A percentile compares a stretch with the other conserved stretches of the same genome.
phyloP scores from a whole-genome alignment of 257 asterid genomes.

The Cinchona pubescens region DNA sequence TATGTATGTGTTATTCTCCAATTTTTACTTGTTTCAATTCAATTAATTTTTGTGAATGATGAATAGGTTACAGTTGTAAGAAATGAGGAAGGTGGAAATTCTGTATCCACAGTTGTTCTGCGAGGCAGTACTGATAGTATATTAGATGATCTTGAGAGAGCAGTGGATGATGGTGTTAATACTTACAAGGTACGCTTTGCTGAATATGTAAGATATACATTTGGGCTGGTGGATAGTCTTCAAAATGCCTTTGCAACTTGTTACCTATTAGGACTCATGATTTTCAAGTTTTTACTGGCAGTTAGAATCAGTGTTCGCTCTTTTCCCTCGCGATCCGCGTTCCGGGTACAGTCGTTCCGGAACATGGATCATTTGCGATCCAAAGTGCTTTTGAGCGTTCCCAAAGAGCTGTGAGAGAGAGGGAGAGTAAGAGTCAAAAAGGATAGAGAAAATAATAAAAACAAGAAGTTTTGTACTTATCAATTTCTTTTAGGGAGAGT shows the following conservation, averaged over 20 bases:
- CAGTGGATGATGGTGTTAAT: slow-evolving; percentile 94
- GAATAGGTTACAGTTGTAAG: slow-evolving; percentile 87
- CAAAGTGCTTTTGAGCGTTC: too few species aligned
- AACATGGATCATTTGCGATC: too few species aligned
- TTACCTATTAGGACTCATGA: neutral
- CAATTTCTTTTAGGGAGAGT: too few species aligned
- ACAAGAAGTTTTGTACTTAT: too few species aligned
- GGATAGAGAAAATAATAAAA: too few species aligned
- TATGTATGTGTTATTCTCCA: slow-evolving; percentile 3
- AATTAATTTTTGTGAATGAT: slow-evolving; percentile 1
- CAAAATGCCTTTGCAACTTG: neutral
- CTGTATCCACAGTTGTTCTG: slow-evolving; percentile 81
- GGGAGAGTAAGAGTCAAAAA: too few species aligned
- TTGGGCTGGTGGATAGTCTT: neutral
- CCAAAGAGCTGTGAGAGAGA: too few species aligned
- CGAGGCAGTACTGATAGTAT: slow-evolving; percentile 97
- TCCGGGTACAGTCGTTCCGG: too few species aligned
- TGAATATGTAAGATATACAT: neutral
- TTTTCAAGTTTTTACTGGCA: neutral
- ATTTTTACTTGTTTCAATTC: slow-evolving; percentile 11
- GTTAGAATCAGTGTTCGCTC: too few species aligned
- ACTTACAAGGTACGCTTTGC: slow-evolving; percentile 62
- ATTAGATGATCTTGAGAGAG: slow-evolving; percentile 94
- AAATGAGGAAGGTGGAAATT: slow-evolving; percentile 95
- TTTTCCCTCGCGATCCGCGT: too few species aligned